These are phyloP conservation scores for Evernia prunastri DNA, from an alignment of 495 filamentous ascomycete species.

Conservation along the genomic window DNA sequence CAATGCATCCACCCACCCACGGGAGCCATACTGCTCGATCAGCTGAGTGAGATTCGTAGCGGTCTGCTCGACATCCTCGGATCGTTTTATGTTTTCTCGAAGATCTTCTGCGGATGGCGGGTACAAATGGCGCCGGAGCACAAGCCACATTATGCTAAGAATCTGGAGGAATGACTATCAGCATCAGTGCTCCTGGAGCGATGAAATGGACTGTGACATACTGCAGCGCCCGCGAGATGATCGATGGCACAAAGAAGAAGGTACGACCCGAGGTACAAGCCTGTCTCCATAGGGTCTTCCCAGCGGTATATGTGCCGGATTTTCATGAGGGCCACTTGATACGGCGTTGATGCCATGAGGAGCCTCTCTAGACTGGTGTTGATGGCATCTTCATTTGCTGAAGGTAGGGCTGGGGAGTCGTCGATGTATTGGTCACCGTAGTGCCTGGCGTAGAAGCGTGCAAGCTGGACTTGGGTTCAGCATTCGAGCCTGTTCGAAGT, in stretches of 20 bases:
- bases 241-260: constrained; percentile 27
- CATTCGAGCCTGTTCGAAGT: constrained; percentile 3
- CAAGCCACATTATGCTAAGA: not conserved
- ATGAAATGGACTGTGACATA: not conserved
- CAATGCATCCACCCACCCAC: constrained; percentile 31
- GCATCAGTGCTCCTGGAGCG: not conserved
- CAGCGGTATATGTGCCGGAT: constrained; percentile 35
- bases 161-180: not conserved
- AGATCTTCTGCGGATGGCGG: constrained; percentile 28
- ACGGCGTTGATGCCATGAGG: constrained; percentile 34
- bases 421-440: constrained; percentile 36
- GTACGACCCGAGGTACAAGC: constrained; percentile 27
- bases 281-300: constrained; percentile 33
- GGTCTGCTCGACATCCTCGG: constrained; percentile 24
- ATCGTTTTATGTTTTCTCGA: constrained; percentile 29
- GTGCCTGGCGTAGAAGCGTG: constrained; percentile 28
- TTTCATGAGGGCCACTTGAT: constrained; percentile 32
- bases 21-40: constrained; percentile 33
- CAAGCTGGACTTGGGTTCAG: constrained; percentile 25
- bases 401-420: constrained; percentile 29
- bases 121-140: not conserved
- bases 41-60: constrained; percentile 32
- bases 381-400: constrained; percentile 29
- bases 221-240: constrained; percentile 22
- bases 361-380: constrained; percentile 33